Base-by-base conservation (phyloP, 2,329 filamentous ascomycete species). In the Aureobasidium sp. region DNA sequence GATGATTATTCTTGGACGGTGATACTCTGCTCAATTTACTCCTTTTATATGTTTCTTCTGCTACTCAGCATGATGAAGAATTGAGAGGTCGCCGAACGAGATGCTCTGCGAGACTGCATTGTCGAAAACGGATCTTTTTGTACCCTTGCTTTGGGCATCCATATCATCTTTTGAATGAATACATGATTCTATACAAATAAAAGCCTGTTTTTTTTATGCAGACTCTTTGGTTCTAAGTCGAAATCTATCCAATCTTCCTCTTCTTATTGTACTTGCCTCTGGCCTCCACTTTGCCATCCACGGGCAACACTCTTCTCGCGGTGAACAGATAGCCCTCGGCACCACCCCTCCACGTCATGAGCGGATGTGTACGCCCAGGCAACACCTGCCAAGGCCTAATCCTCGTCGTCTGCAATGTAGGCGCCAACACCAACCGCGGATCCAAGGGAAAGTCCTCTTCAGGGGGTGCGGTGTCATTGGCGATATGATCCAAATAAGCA, bases 241-340 rank as follows among this genome's bases (percentile, higher is more conserved):
- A 34, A 34, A 31, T 44, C 39, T 44, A 56, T 34, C 37, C 52
- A 42, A 62, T 49, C 64, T 59, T 66, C 34, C 63, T 63, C 63
- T 64, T 66, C 61, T 66, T 66, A 20, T 58, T 52, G 57, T 62
- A 65, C 25, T 64, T 66, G 31, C 65, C 65, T 29, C 65, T 62
- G 6, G 65, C 65, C 39, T 64, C 65, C 7, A 66, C 61, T 45
- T 64, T 65, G 9, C 65, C 64, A 15, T 65, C 65, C 6, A 65
- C 85, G 0, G 94, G 94, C 49, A 93, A 77, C 0, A 94, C 91
- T 67, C 87, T 84, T 72, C 88, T 90, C 0, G 83, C 93, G 31
- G 91, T 93, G 67, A 97, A 91, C 3, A 99, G 73, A 73, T 90
- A 99, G 0, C 94, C 94, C 71, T 97, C 93, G 0, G 91, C 86